Evolutionary conservation across 2,329 filamentous ascomycete species (phyloP).

Genomic region (Clonostachys chloroleuca): DNA sequence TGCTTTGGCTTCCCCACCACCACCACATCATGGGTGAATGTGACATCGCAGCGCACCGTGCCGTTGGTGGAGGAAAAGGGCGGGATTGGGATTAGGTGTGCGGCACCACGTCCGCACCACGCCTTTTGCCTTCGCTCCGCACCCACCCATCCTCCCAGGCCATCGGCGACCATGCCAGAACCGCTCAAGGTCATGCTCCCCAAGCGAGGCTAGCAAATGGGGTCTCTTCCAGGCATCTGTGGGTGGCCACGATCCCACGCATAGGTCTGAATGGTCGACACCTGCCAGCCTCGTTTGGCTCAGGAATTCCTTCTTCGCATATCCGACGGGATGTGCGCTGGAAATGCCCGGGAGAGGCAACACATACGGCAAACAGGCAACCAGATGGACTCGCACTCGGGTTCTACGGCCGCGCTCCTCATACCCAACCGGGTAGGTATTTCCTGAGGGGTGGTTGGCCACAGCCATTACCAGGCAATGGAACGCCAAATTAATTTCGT

Average conservation of each 20-base stretch:
- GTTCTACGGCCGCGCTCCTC: too few species aligned
- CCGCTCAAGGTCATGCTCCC: slow-evolving; percentile 2
- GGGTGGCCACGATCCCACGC: not conserved
- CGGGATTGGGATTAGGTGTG: not conserved
- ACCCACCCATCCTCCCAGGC: not conserved
- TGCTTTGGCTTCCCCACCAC: not conserved
- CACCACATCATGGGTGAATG: not conserved
- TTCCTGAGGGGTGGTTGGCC: too few species aligned
- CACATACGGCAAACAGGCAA: too few species aligned
- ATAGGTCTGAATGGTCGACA: too few species aligned
- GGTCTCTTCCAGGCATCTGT: slow-evolving; percentile 8
- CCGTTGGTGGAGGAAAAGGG: not conserved
- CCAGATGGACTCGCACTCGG: too few species aligned
- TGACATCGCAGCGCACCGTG: slow-evolving; percentile 4
- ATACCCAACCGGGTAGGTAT: too few species aligned
- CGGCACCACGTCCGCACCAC: slow-evolving; percentile 1
- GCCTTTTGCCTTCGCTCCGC: not conserved
- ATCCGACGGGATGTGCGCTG: too few species aligned
- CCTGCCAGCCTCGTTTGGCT: too few species aligned
- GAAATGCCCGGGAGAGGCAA: too few species aligned
- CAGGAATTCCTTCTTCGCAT: too few species aligned
- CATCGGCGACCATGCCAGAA: not conserved
- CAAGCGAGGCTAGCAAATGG: slow-evolving; percentile 7
- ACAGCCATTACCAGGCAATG: too few species aligned
- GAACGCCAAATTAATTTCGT: too few species aligned